Percentiles rank a stretch among this genome's conserved stretches.
Evolutionary conservation across 208 protist genomes (phyloP).

Genomic region (Novymonas esmeraldas): DNA sequence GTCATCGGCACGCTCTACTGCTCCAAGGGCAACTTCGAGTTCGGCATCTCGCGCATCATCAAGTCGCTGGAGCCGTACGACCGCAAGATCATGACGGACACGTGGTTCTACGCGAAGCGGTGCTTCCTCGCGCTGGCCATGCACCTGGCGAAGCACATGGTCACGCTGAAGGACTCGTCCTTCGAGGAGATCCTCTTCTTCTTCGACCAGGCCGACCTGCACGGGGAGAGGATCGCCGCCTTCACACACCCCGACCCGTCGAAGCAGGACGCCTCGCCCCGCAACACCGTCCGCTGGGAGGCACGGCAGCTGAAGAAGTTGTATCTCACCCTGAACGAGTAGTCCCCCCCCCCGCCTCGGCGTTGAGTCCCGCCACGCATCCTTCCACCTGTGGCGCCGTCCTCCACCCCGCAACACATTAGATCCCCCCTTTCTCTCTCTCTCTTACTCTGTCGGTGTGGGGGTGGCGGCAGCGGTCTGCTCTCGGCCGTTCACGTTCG

Average conservation of each 20-base stretch:
- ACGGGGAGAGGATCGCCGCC: slow-evolving; percentile 92
- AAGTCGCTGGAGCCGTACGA: slow-evolving; percentile 97
- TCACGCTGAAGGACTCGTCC: slow-evolving; percentile 93
- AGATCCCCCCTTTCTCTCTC: no score
- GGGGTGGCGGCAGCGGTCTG: no score
- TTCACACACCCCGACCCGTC: slow-evolving; percentile 87
- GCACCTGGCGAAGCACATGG: slow-evolving; percentile 98
- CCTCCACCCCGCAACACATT: no score
- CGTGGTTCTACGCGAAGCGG: slow-evolving; percentile 98
- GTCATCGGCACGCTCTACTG: slow-evolving; percentile 99
- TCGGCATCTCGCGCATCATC: slow-evolving; percentile 97
- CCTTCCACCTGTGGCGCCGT: no score
- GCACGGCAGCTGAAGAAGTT: slow-evolving; percentile 93
- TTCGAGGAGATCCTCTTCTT: slow-evolving; percentile 94
- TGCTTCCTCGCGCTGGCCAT: slow-evolving; percentile 96
- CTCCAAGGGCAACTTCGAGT: slow-evolving; percentile 98
- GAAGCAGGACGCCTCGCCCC: slow-evolving; percentile 80
- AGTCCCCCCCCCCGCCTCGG: no score
- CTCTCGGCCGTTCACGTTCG: no score
- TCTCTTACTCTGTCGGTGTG: no score
- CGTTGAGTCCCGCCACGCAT: no score
- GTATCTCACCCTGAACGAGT: slow-evolving; percentile 84
- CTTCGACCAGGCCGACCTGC: slow-evolving; percentile 93
- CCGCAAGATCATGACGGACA: slow-evolving; percentile 97
- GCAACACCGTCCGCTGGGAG: slow-evolving; percentile 94